These are phyloP conservation scores for Alloascoidea africana DNA, from an alignment of 805 yeast species.

Conservation along the genomic window DNA sequence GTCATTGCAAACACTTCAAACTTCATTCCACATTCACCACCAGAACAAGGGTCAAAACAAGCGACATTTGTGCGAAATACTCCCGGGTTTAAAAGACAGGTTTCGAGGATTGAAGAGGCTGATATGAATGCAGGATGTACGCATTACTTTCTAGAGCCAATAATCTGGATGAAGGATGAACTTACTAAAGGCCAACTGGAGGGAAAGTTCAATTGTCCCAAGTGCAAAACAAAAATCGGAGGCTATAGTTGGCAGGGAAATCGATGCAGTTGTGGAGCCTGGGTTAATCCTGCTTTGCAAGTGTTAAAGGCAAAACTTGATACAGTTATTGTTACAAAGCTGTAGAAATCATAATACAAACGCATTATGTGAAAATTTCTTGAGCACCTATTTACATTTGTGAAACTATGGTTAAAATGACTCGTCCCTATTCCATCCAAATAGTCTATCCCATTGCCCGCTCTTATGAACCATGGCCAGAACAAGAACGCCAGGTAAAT, in stretches of 20 bases:
- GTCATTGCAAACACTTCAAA: not conserved
- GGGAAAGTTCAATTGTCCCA: constrained; percentile 78
- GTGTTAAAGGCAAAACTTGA: constrained; percentile 74
- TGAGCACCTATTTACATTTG: too few species aligned
- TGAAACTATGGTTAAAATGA: too few species aligned
- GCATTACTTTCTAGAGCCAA: constrained; percentile 78
- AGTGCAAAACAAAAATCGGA: constrained; percentile 76
- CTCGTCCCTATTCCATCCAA: constrained; percentile 13
- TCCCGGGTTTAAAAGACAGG: constrained; percentile 3
- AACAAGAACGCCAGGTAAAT: constrained; percentile 76
- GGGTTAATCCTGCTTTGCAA: constrained; percentile 90
- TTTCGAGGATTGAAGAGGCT: constrained; percentile 1
- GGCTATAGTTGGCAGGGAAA: constrained; percentile 92
- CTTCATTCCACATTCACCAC: not conserved
- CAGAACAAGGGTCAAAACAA: not conserved
- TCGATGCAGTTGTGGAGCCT: constrained; percentile 85
- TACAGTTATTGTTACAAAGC: too few species aligned
- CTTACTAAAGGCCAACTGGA: constrained; percentile 62
- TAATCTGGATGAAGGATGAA: constrained; percentile 83
- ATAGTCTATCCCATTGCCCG: constrained; percentile 83
- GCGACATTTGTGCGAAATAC: constrained; percentile 3
- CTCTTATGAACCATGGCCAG: constrained; percentile 90
- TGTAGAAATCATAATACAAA: too few species aligned
- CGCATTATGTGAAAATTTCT: too few species aligned
- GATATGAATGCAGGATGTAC: constrained; percentile 35